phyloP scores from a whole-genome alignment of 2,329 filamentous ascomycete species.

The Xylogone sp. region DNA sequence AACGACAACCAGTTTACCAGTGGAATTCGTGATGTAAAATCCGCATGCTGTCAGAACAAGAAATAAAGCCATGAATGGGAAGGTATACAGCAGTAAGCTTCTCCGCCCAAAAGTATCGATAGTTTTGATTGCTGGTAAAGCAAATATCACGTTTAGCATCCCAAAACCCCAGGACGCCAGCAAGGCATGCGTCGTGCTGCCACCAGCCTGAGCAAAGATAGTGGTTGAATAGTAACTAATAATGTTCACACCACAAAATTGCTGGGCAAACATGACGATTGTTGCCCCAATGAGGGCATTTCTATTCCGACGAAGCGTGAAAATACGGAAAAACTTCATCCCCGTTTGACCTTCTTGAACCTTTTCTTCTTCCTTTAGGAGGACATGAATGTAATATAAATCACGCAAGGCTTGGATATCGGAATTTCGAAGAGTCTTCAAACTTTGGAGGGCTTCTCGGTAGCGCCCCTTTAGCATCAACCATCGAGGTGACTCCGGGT shows the following conservation, averaged over 20 bases:
- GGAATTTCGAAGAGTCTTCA: slow-evolving; percentile 53
- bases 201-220: slow-evolving; percentile 54
- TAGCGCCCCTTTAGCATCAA: slow-evolving; percentile 46
- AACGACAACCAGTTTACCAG: slow-evolving; percentile 31
- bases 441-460: slow-evolving; percentile 51
- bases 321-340: no score
- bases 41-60: slow-evolving; percentile 30
- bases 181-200: slow-evolving; percentile 47
- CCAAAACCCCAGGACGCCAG: slow-evolving; percentile 60
- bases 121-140: slow-evolving; percentile 58
- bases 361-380: slow-evolving; percentile 41
- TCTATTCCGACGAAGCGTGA: no score
- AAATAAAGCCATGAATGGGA: slow-evolving; percentile 57
- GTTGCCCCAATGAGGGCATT: no score
- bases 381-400: slow-evolving; percentile 52
- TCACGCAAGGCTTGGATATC: slow-evolving; percentile 59
- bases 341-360: no score
- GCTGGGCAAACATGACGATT: no score
- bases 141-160: slow-evolving; percentile 61
- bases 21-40: slow-evolving; percentile 39
- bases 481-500: slow-evolving; percentile 57
- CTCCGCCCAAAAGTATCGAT: slow-evolving; percentile 66
- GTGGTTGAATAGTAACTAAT: slow-evolving; percentile 57
- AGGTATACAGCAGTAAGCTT: slow-evolving; percentile 59
- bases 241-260: slow-evolving; percentile 47